phyloP scores from a whole-genome alignment of 805 yeast species.

The Candida berthetii region DNA sequence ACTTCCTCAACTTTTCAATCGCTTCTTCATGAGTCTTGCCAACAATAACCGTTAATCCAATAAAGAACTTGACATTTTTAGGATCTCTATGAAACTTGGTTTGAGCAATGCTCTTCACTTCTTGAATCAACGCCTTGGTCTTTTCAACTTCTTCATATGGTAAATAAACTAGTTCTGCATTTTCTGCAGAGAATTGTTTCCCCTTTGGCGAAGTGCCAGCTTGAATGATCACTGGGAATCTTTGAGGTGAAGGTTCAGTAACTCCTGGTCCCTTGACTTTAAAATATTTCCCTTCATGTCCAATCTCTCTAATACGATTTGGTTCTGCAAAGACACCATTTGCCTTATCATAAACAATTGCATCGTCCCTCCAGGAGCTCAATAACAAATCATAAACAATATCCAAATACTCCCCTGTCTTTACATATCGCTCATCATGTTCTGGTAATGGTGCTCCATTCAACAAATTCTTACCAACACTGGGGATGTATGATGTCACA shows the following conservation, averaged over 20 bases:
- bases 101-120: slow-evolving; percentile 23
- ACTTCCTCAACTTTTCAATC: slow-evolving; percentile 24
- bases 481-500: slow-evolving; percentile 30
- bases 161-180: slow-evolving; percentile 34
- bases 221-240: slow-evolving; percentile 36
- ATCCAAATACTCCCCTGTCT: slow-evolving; percentile 35
- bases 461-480: slow-evolving; percentile 28
- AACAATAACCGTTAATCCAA: slow-evolving; percentile 26
- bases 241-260: slow-evolving; percentile 35
- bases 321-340: slow-evolving; percentile 30
- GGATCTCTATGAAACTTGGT: slow-evolving; percentile 27
- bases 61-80: slow-evolving; percentile 29
- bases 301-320: slow-evolving; percentile 28
- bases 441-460: slow-evolving; percentile 27
- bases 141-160: slow-evolving; percentile 25
- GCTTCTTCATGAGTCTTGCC: slow-evolving; percentile 35
- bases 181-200: slow-evolving; percentile 30
- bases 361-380: slow-evolving; percentile 38
- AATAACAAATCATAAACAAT: slow-evolving; percentile 33
- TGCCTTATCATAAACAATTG: slow-evolving; percentile 16
- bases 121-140: slow-evolving; percentile 21
- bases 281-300: slow-evolving; percentile 32
- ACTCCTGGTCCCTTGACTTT: slow-evolving; percentile 36
- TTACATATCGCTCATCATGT: slow-evolving; percentile 33
- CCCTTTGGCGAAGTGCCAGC: slow-evolving; percentile 38